Percentiles rank a stretch among this genome's conserved stretches.
Evolutionary conservation across 768 basidiomycete genomes (phyloP).

Genomic region (Pluteus cervinus): DNA sequence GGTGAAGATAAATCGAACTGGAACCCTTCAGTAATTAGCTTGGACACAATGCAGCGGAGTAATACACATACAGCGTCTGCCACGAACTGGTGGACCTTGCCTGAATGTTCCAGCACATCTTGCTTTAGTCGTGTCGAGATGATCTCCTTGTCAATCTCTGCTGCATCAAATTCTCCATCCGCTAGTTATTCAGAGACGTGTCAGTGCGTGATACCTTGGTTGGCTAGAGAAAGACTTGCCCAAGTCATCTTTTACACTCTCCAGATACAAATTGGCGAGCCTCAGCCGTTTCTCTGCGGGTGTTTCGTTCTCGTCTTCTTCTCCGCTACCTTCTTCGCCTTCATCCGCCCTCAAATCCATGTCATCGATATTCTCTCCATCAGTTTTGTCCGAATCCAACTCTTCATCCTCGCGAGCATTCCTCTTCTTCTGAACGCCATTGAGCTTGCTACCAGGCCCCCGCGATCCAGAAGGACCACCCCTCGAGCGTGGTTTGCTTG

Average conservation of each 20-base stretch:
- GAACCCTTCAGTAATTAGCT: background rate
- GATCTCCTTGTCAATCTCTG: constrained; percentile 90
- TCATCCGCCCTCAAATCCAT: constrained; percentile 61
- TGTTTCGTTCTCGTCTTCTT: constrained; percentile 85
- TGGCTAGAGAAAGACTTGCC: constrained; percentile 31
- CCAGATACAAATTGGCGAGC: constrained; percentile 85
- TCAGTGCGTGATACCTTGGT: constrained; percentile 1
- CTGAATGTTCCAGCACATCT: constrained; percentile 87
- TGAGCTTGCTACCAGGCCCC: constrained; percentile 9
- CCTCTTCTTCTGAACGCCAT: constrained; percentile 21
- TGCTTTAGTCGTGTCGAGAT: constrained; percentile 87
- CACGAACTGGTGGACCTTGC: constrained; percentile 79
- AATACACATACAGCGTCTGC: constrained; percentile 55
- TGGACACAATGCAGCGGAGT: background rate
- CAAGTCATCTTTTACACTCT: constrained; percentile 73
- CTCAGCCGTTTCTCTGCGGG: constrained; percentile 90
- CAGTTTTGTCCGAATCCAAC: constrained; percentile 58
- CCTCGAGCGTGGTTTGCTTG: constrained; percentile 17
- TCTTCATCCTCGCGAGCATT: constrained; percentile 53
- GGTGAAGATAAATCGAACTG: constrained; percentile 55
- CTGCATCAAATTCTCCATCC: constrained; percentile 92
- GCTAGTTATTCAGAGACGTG: constrained; percentile 29
- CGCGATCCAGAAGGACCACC: constrained; percentile 16
- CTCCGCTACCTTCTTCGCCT: constrained; percentile 57
- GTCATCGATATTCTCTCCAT: constrained; percentile 57